These are phyloP conservation scores for Pyricularia pennisetigena DNA, from an alignment of 2,329 filamentous ascomycete genomes.

Conservation along the genomic window DNA sequence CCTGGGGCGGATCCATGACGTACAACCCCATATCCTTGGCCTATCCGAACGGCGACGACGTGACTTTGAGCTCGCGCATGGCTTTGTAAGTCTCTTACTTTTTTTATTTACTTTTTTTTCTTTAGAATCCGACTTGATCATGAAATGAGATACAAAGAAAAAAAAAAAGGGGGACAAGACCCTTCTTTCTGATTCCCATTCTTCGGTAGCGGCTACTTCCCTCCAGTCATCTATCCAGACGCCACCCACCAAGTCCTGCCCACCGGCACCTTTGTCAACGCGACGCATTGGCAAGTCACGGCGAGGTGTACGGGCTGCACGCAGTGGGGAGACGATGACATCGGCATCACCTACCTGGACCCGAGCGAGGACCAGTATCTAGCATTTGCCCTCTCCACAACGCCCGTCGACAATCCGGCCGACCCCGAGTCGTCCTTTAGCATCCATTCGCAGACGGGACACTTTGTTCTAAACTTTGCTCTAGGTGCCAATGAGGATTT, in stretches of 20 bases:
- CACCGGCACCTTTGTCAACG: constrained; percentile 27
- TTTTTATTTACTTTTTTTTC: no score
- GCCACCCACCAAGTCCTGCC: constrained; percentile 22
- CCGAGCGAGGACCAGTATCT: constrained; percentile 25
- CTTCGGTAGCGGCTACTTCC: constrained; percentile 21
- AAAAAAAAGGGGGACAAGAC: not conserved
- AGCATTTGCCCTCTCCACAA: constrained; percentile 28
- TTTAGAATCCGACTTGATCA: no score
- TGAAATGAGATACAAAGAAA: no score
- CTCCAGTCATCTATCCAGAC: constrained; percentile 19
- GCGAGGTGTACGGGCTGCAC: constrained; percentile 30
- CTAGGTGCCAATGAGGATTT: constrained; percentile 23
- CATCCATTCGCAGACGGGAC: constrained; percentile 32
- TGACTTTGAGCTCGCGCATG: constrained; percentile 30
- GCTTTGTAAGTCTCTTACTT: constrained; percentile 28
- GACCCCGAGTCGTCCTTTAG: constrained; percentile 25
- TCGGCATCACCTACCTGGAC: constrained; percentile 26
- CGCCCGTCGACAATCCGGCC: constrained; percentile 25
- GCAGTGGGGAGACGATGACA: constrained; percentile 29
- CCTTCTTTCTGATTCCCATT: not conserved
- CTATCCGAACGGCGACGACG: constrained; percentile 31
- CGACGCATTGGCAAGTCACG: constrained; percentile 29
- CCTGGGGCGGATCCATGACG: constrained; percentile 39
- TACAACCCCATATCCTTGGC: constrained; percentile 34
- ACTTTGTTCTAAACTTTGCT: constrained; percentile 27